A percentile compares a stretch with the other conserved stretches of the same genome.
Evolutionary conservation across 495 filamentous ascomycete genomes (phyloP).

Genomic region (Penicillium malachiteum): DNA sequence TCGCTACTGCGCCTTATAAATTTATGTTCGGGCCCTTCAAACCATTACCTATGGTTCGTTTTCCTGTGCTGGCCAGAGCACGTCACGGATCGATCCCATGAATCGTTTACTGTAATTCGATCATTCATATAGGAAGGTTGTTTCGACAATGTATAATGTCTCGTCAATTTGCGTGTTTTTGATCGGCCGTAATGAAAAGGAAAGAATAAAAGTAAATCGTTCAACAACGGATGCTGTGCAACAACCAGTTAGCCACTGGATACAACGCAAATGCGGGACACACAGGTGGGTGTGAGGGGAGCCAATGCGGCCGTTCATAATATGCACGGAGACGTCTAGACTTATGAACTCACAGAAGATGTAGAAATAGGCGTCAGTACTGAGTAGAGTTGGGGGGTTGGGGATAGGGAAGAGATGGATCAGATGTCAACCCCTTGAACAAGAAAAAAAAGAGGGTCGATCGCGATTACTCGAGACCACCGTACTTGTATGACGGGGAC

Average conservation of each 20-base stretch:
- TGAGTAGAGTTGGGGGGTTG: conserved; percentile 4
- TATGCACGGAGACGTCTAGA: conserved; percentile 22
- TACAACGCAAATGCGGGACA: conserved; percentile 24
- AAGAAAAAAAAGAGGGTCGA: conserved; percentile 15
- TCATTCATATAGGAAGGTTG: conserved; percentile 9
- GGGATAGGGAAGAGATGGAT: conserved; percentile 7
- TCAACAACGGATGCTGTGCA: conserved; percentile 18
- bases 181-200: neutral
- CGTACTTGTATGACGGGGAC: conserved; percentile 5
- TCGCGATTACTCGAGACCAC: conserved; percentile 18
- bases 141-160: neutral
- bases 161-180: neutral
- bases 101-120: conserved; percentile 22
- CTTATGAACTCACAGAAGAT: conserved; percentile 19
- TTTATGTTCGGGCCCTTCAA: conserved; percentile 6
- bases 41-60: conserved; percentile 20
- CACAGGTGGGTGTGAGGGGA: conserved; percentile 16
- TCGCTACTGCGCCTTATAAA: conserved; percentile 10
- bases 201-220: neutral
- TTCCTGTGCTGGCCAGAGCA: conserved; percentile 33
- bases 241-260: conserved; percentile 27
- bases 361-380: neutral
- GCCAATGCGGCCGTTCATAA: conserved; percentile 12
- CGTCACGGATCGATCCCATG: conserved; percentile 21
- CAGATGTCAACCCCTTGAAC: conserved; percentile 19